These are phyloP conservation scores for Kodamaea kaohsiungensis DNA, from an alignment of 805 yeast genomes.

Conservation along the genomic window DNA sequence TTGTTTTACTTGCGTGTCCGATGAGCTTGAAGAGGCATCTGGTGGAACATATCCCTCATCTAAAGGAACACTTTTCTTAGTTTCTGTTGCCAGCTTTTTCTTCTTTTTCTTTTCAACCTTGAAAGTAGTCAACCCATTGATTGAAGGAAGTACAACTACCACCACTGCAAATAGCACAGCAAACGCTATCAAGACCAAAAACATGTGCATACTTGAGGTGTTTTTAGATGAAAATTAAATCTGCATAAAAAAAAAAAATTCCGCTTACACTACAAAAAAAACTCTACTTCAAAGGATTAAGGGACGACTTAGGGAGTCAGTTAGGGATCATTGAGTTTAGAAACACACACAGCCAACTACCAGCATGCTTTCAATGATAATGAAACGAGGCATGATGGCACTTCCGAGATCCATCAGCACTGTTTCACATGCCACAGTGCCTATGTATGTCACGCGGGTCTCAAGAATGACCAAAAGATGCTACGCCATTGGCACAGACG, in stretches of 20 bases:
- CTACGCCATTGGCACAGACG: conserved; percentile 47
- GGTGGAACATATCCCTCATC: conserved; percentile 42
- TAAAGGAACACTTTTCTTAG: conserved; percentile 8
- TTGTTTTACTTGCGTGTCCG: conserved; percentile 19
- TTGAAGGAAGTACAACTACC: conserved; percentile 46
- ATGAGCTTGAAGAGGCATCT: conserved; percentile 21
- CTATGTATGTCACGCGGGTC: not conserved
- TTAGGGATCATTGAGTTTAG: too few relatives aligned
- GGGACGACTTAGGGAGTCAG: too few relatives aligned
- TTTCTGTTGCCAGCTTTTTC: conserved; percentile 6
- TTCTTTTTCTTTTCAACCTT: conserved; percentile 26
- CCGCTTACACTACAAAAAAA: not conserved
- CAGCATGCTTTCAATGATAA: not conserved
- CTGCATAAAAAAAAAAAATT: not conserved
- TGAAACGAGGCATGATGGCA: not conserved
- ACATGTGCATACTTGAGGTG: conserved; percentile 22
- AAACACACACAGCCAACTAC: not conserved
- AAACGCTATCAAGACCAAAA: conserved; percentile 38
- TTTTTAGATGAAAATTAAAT: not conserved
- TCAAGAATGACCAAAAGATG: not conserved
- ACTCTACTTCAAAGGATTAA: not conserved
- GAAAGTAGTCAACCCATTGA: conserved; percentile 51
- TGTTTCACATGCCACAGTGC: not conserved
- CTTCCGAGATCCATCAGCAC: not conserved
- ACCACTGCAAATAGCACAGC: conserved; percentile 44